phyloP scores from a whole-genome alignment of 129 eudicot species.

The Logfia minima region DNA sequence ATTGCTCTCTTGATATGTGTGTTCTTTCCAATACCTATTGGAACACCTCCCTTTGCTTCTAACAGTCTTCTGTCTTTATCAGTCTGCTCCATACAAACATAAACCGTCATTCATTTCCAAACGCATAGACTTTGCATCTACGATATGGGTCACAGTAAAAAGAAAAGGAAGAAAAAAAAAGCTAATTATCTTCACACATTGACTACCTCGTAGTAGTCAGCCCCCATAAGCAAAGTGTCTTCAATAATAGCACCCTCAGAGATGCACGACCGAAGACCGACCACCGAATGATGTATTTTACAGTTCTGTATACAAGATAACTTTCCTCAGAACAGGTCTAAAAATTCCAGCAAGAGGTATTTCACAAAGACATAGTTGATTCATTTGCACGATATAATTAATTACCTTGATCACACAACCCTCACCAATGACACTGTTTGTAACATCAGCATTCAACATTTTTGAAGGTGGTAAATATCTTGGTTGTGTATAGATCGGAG shows the following conservation, averaged over 20 bases:
- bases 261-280: conserved; percentile 90
- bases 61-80: conserved; percentile 67
- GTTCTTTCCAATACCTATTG: conserved; percentile 86
- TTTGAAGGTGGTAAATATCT: conserved; percentile 95
- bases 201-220: conserved; percentile 89
- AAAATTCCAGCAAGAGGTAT: neutral
- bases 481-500: conserved; percentile 93
- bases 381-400: neutral
- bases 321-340: neutral
- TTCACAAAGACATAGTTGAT: neutral
- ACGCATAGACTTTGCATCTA: neutral
- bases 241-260: conserved; percentile 90
- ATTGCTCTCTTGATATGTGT: conserved; percentile 78
- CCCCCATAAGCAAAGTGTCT: conserved; percentile 90
- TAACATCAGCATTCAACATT: conserved; percentile 92
- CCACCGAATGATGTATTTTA: conserved; percentile 89
- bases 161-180: neutral
- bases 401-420: conserved; percentile 91
- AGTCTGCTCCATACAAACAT: conserved; percentile 48
- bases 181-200: neutral
- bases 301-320: conserved; percentile 57
- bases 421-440: conserved; percentile 90
- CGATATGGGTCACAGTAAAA: neutral
- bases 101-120: conserved; percentile 5
- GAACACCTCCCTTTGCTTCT: conserved; percentile 73